Evolutionary conservation across 2,329 filamentous ascomycete genomes (phyloP), one percentile per base, ranked within the genome.

Genomic region (Apiospora marii): DNA sequence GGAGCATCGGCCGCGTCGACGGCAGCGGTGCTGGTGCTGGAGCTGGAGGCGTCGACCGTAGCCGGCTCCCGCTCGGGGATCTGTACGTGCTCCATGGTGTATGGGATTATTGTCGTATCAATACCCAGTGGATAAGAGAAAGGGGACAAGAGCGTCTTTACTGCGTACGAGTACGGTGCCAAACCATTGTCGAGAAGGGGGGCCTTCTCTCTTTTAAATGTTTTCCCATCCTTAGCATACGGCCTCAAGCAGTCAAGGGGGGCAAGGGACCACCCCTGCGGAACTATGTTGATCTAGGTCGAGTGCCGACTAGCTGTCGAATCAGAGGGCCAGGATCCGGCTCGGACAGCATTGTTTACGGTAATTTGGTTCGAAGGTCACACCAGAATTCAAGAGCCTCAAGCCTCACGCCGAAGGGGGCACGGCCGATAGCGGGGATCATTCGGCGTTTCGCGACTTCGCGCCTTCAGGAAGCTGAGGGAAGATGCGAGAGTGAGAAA

Each of bases 381-480:
- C 58, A 41, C 19, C 19, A 64, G 58, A 64, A 41, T 64, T 41
- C 58, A 41, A 64, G 58, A 64, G 58, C 58, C 58, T 64, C 58
- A 64, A 41, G 58, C 58, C 58, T 61, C 53, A 10, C 34, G 30
- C 30, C 30, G 53, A 41, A 12, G 34, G 34, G 58, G 34, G 58
- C 30, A 41, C 34, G 67, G 44, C 24, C 44, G 67, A 68, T 68
- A 68, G 48, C 68, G 68, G 68, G 68, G 68, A 70, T 58, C 19
- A 24, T 27, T 70, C 68, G 68, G 68, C 48, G 48, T 70, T 41
- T 70, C 68, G 68, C 68, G 68, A 53, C 68, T 70, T 70, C 68
- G 68, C 68, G 68, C 46, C 48, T 70, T 70, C 48, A 41, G 24
- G 44, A 69, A 41, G 34, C 16, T 37, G 44, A 27, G 10, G 41